Evolutionary conservation across 202 grass and related monocot species (phyloP).

Genomic region (Zoysia matrella): DNA sequence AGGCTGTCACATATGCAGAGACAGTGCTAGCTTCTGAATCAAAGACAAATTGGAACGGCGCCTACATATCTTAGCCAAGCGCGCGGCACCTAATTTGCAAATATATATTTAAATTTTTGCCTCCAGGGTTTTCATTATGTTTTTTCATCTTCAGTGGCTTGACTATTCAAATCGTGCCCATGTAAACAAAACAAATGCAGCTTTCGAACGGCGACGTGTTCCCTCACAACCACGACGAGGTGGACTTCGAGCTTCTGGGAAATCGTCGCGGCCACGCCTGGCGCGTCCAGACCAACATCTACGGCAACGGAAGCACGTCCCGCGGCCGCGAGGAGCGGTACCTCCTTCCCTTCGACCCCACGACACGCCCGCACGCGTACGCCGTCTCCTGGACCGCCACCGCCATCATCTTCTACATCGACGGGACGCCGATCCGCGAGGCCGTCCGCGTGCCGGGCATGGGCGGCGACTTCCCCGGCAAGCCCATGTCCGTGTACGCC

Average conservation of each 20-base stretch:
- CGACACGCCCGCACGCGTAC: conserved; percentile 62
- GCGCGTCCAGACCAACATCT: conserved; percentile 82
- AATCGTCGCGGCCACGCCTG: conserved; percentile 67
- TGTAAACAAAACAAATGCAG: conserved; percentile 35
- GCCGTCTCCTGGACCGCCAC: conserved; percentile 83
- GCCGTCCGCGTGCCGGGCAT: conserved; percentile 56
- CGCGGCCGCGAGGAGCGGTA: conserved; percentile 86
- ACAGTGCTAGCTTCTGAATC: background rate
- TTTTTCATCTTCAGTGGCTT: too few species aligned
- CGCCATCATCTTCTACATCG: conserved; percentile 82
- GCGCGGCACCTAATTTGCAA: too few species aligned
- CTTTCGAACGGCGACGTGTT: conserved; percentile 76
- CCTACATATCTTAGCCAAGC: too few species aligned
- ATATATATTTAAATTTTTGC: too few species aligned
- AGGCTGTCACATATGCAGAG: background rate
- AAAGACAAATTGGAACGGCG: background rate
- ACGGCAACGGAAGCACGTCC: conserved; percentile 84
- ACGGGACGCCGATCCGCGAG: conserved; percentile 73
- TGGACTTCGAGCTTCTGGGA: conserved; percentile 92
- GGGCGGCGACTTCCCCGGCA: conserved; percentile 74
- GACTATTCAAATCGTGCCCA: background rate
- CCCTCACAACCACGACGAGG: conserved; percentile 74
- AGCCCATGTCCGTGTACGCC: conserved; percentile 79
- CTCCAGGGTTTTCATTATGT: too few species aligned
- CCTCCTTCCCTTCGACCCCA: conserved; percentile 81